Conservation (phyloP, 495 filamentous ascomycete genomes). For the Penicillium paradoxum region DNA sequence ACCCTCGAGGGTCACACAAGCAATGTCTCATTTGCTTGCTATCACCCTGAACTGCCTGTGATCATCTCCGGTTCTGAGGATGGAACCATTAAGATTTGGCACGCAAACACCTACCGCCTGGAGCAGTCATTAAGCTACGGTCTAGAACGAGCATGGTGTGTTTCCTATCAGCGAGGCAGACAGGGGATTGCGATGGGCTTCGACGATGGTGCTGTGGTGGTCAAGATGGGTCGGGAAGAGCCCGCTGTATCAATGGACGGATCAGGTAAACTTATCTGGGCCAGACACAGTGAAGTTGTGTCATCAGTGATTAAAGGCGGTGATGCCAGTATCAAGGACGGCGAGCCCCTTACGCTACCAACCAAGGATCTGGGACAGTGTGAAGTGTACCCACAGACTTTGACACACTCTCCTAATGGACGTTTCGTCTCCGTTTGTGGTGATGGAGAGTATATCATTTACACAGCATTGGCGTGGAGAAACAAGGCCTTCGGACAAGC, state of each 20-base stretch:
- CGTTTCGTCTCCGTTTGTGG: conserved; percentile 96
- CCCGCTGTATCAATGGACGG: conserved; percentile 96
- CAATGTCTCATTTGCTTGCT: conserved; percentile 99
- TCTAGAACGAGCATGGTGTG: conserved; percentile 95
- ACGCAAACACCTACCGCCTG: conserved; percentile 91
- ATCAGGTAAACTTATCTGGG: conserved; percentile 94
- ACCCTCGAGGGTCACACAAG: conserved; percentile 96
- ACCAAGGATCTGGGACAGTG: conserved; percentile 94
- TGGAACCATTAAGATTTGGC: conserved; percentile 97
- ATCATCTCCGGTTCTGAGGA: conserved; percentile 99
- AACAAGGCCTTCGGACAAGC: conserved; percentile 97
- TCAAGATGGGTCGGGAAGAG: conserved; percentile 96
- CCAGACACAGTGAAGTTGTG: conserved; percentile 87
- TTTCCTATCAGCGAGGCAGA: conserved; percentile 86
- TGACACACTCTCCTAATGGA: conserved; percentile 94
- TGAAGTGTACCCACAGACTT: conserved; percentile 92
- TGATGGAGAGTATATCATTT: conserved; percentile 97
- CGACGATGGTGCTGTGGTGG: conserved; percentile 94
- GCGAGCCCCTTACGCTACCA: conserved; percentile 74
- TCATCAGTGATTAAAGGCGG: conserved; percentile 92
- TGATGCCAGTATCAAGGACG: conserved; percentile 80
- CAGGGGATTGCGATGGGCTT: conserved; percentile 95
- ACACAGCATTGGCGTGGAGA: conserved; percentile 93
- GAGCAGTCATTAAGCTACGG: conserved; percentile 96
- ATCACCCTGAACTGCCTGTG: conserved; percentile 93